Evolutionary conservation across 2,329 filamentous ascomycete genomes (phyloP).

Genomic region (Coniosporium tulheliwenetii): DNA sequence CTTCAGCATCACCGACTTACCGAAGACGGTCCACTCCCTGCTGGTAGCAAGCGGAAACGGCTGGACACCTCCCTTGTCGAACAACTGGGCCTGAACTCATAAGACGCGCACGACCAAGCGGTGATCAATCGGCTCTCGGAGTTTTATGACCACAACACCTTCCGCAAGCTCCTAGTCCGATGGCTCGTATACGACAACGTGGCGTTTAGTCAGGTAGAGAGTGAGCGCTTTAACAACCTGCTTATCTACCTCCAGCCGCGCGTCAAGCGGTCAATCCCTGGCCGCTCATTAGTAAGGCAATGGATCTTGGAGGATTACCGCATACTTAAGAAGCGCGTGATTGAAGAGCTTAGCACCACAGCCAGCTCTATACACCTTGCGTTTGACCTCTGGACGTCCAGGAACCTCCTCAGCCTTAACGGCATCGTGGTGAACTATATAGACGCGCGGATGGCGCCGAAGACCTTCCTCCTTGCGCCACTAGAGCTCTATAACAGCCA

Average conservation of each 20-base stretch:
- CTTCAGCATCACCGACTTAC: no score
- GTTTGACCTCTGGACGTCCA: no score
- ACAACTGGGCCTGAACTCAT: neutral
- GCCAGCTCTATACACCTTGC: constrained; percentile 2
- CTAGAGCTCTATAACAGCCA: constrained; percentile 4
- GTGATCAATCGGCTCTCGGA: neutral
- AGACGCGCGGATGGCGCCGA: constrained; percentile 2
- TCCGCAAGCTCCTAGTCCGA: neutral
- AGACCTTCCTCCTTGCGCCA: constrained; percentile 4
- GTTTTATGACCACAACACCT: neutral
- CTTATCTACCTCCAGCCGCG: neutral
- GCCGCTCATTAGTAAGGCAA: neutral
- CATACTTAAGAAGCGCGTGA: neutral
- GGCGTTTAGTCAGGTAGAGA: neutral
- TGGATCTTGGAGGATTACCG: neutral
- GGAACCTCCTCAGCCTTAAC: no score
- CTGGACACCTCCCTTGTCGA: no score
- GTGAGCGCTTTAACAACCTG: neutral
- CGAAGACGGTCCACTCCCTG: no score
- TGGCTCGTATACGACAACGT: no score
- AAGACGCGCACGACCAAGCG: neutral
- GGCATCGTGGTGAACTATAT: constrained; percentile 6
- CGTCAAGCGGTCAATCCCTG: neutral
- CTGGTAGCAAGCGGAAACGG: no score
- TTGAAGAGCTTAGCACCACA: neutral